Percentiles rank a stretch among this genome's conserved stretches.
Conservation (phyloP, 1,139 yeast genomes). For the Geotrichum fermentans region DNA sequence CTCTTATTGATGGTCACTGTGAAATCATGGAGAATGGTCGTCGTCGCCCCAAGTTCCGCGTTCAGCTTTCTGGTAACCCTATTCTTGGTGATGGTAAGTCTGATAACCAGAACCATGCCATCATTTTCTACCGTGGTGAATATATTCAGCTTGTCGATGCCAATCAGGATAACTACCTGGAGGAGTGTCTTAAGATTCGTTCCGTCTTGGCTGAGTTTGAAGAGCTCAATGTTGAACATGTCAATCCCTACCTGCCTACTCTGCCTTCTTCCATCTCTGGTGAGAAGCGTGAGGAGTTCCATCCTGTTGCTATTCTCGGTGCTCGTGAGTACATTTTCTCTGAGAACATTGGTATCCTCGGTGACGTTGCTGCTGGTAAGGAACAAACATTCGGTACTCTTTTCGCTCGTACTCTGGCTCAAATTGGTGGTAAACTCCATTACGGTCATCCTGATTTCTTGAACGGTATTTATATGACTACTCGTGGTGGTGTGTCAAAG, state of each 20-base stretch:
- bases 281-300: constrained; percentile 42
- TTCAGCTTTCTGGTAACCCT: constrained; percentile 97
- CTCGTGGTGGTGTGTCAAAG: constrained; percentile 99
- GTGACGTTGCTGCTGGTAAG: constrained; percentile 99
- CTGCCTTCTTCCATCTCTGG: constrained; percentile 21
- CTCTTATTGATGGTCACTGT: constrained; percentile 97
- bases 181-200: constrained; percentile 96
- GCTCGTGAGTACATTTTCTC: constrained; percentile 99
- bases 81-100: constrained; percentile 99
- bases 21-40: constrained; percentile 96
- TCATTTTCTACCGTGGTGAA: constrained; percentile 98
- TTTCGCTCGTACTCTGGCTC: constrained; percentile 95
- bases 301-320: constrained; percentile 97
- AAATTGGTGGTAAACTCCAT: constrained; percentile 97
- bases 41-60: constrained; percentile 97
- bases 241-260: constrained; percentile 44
- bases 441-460: constrained; percentile 99
- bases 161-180: constrained; percentile 95
- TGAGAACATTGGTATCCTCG: constrained; percentile 96
- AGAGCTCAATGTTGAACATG: constrained; percentile 65
- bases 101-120: constrained; percentile 96
- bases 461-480: constrained; percentile 88
- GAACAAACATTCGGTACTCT: constrained; percentile 99
- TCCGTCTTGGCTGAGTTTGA: constrained; percentile 96
- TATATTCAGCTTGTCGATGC: constrained; percentile 97